Evolutionary conservation across 495 filamentous ascomycete species (phyloP), one percentile per base, ranked within the genome.

Genomic region (Penicillium coffeae): DNA sequence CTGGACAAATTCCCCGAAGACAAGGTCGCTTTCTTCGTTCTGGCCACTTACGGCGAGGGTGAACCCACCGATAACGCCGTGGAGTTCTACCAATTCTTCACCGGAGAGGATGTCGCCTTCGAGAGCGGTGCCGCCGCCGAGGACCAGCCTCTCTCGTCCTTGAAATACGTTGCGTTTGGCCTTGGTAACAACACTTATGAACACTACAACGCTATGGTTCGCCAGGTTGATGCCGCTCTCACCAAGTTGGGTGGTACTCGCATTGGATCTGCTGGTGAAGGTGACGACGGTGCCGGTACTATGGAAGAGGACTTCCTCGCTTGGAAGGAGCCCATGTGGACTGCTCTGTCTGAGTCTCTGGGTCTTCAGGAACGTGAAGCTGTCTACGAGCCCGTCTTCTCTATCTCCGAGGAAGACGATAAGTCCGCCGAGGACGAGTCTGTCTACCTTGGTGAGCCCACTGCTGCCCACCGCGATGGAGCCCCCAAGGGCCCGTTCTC

Each of bases 261-360:
- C 47, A 90, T 99, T 54, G 90, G 92, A 8, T 73, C 82, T 34
- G 89, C 90, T 22, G 93, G 93, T 61, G 93, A 97, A 73, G 93
- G 93, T 59, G 93, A 99, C 58, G 93, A 99, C 65, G 93, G 93
- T 50, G 92, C 93, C 42, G 93, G 93, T 47, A 99, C 93, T 44
- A 99, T 99, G 93, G 93, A 99, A 71, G 93, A 99, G 73, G 93
- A 99, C 60, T 99, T 96, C 68, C 74, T 99, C 62, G 88, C 93
- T 51, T 99, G 93, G 93, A 99, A 99, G 69, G 93, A 99, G 59
- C 90, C 91, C 41, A 99, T 99, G 94, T 99, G 93, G 93, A 70
- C 75, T 50, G 90, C 86, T 46, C 72, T 97, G 34, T 73, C 84
- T 6, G 81, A 88, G 42, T 79, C 85, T 54, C 86, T 99, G 86